Evolutionary conservation across 805 yeast species (phyloP).

Genomic region (Debaryomyces maramus): DNA sequence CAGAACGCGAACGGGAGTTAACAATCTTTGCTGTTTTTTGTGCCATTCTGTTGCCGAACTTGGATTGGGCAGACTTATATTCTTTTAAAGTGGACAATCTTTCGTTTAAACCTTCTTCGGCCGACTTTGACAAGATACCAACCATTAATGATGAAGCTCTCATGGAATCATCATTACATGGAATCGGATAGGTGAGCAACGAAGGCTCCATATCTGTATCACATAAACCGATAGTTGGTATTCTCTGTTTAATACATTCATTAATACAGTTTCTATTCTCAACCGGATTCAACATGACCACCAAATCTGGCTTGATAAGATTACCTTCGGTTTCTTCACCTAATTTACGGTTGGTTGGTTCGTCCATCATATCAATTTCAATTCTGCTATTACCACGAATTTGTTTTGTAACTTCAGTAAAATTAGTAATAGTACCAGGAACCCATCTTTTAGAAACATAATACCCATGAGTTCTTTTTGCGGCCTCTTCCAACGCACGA

Average conservation of each 20-base stretch:
- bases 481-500: slow-evolving; percentile 74
- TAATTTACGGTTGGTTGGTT: slow-evolving; percentile 60
- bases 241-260: slow-evolving; percentile 78
- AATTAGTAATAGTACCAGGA: slow-evolving; percentile 92
- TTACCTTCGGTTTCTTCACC: slow-evolving; percentile 46
- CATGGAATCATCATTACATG: slow-evolving; percentile 90
- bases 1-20: slow-evolving; percentile 1
- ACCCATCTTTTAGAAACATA: slow-evolving; percentile 87
- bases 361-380: slow-evolving; percentile 75
- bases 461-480: slow-evolving; percentile 73
- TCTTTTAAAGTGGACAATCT: slow-evolving; percentile 41
- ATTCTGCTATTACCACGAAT: slow-evolving; percentile 30
- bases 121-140: slow-evolving; percentile 85
- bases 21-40: slow-evolving; percentile 2
- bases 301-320: slow-evolving; percentile 82
- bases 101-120: slow-evolving; percentile 67
- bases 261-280: slow-evolving; percentile 77
- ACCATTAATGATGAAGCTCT: slow-evolving; percentile 77
- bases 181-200: slow-evolving; percentile 88
- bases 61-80: slow-evolving; percentile 10
- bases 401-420: slow-evolving; percentile 65
- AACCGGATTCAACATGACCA: slow-evolving; percentile 82
- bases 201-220: slow-evolving; percentile 94
- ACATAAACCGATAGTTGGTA: slow-evolving; percentile 91
- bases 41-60: background rate